A percentile compares a stretch with the other conserved stretches of the same genome.
Evolutionary conservation across 176 grass and related monocot species (phyloP).

Genomic region (Saccharum spontaneum): DNA sequence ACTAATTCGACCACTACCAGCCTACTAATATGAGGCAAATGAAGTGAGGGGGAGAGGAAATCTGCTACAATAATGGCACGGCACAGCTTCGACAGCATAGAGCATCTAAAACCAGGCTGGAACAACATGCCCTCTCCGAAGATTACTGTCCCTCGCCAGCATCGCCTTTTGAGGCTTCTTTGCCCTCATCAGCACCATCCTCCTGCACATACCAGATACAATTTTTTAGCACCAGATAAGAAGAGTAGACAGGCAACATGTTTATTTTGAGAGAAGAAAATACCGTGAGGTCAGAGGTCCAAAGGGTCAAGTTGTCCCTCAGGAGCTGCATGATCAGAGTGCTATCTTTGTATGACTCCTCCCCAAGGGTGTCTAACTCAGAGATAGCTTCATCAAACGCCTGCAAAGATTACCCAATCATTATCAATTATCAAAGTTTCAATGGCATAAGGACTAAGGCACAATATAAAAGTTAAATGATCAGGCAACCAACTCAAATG

Average conservation of each 20-base stretch:
- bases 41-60: neutral
- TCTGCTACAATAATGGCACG: slow-evolving; percentile 23
- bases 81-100: slow-evolving; percentile 6
- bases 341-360: slow-evolving; percentile 96
- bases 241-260: neutral
- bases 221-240: neutral
- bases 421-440: neutral
- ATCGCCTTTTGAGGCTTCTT: slow-evolving; percentile 58
- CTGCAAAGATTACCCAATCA: slow-evolving; percentile 28
- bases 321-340: slow-evolving; percentile 95
- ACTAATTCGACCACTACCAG: slow-evolving; percentile 34
- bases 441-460: neutral
- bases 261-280: neutral
- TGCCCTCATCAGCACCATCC: slow-evolving; percentile 63
- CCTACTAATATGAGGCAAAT: neutral
- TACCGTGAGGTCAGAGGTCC: slow-evolving; percentile 90
- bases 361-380: slow-evolving; percentile 76
- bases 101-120: slow-evolving; percentile 23
- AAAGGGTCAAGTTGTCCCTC: slow-evolving; percentile 90
- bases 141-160: slow-evolving; percentile 60
- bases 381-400: slow-evolving; percentile 93
- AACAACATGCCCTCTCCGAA: neutral
- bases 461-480: neutral
- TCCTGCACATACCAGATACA: slow-evolving; percentile 44
- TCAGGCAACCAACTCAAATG: neutral